Evolutionary conservation across 108 stramenopile species (phyloP).

Genomic region (Chaetoceros muelleri): DNA sequence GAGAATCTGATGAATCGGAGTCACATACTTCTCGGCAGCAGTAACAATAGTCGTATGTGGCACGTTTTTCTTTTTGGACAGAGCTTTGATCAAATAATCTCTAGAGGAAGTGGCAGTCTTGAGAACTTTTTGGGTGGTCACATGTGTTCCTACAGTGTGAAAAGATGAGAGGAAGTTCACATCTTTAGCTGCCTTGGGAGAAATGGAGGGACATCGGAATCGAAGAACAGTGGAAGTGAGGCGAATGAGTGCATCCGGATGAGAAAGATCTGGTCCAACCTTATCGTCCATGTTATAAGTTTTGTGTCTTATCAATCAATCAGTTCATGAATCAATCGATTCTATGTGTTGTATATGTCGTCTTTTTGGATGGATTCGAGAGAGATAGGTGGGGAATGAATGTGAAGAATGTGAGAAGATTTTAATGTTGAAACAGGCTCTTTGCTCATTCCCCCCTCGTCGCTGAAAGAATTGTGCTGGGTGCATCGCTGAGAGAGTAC

Average conservation of each 20-base stretch:
- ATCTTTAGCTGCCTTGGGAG: not conserved
- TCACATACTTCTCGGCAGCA: conserved; percentile 34
- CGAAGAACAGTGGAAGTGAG: not conserved
- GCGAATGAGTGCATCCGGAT: not conserved
- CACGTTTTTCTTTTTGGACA: conserved; percentile 7
- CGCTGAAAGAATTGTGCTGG: too few species aligned
- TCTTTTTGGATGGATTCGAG: too few species aligned
- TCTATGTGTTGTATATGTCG: too few species aligned
- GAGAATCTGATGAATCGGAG: conserved; percentile 67
- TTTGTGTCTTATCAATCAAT: too few species aligned
- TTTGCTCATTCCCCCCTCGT: too few species aligned
- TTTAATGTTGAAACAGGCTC: too few species aligned
- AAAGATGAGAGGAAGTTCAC: not conserved
- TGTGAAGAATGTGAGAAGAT: too few species aligned
- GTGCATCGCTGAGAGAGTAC: too few species aligned
- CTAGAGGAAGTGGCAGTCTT: not conserved
- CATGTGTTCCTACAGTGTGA: not conserved
- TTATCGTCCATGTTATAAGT: not conserved
- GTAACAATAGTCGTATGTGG: conserved; percentile 39
- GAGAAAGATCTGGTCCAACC: not conserved
- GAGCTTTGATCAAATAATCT: not conserved
- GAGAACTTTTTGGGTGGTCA: not conserved
- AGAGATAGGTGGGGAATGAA: too few species aligned
- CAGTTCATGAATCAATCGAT: too few species aligned
- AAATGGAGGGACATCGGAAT: not conserved